Evolutionary conservation across 108 stramenopile genomes (phyloP), one percentile per base, ranked within the genome.

Genomic region (Cyclotella choctawhatcheeana): DNA sequence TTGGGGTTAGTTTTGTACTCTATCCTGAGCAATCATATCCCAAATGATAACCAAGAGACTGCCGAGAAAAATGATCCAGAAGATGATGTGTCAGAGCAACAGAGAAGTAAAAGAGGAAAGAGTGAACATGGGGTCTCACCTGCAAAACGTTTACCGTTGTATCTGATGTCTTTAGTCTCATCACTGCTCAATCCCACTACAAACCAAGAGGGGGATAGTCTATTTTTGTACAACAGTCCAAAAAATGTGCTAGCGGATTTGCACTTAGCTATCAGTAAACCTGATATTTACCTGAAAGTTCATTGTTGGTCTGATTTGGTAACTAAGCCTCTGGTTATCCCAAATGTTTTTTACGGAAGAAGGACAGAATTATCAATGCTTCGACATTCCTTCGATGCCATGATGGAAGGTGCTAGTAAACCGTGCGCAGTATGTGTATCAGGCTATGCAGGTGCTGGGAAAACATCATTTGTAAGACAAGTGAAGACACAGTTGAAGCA

Each of bases 401-500:
- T 68, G 14, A 32, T 55, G 37, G 17, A 34, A n/a, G 32, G 58
- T 29, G 55, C 37, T 0, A n/a, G 5, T 22, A 16, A 47, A 25
- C 30, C 73, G 12, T 24, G 12, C 18, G 37, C 67, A 18, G 34
- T 51, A 21, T 21, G 43, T 26, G 58, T 74, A 24, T 58, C 73
- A 1, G 73, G 73, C 5, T 40, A 51, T 67, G 56, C 66, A 5
- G 73, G 73, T 51, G 58, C 66, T 54, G 73, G 73, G 71, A 62
- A 40, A 61, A 60, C 29, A 44, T 25, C 72, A 30, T 64, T 73
- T 16, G 14, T 73, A 1, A 56, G 66, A 40, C 66, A 67, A 40
- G 44, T 73, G 10, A 26, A 17, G 17, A 54, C 12, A 20, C 72
- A 64, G 27, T 29, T 73, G 16, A 30, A 17, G 16, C 25, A 73